Evolutionary conservation across 345 rosid genomes (phyloP).

Genomic region (Rubroshorea leprosula): DNA sequence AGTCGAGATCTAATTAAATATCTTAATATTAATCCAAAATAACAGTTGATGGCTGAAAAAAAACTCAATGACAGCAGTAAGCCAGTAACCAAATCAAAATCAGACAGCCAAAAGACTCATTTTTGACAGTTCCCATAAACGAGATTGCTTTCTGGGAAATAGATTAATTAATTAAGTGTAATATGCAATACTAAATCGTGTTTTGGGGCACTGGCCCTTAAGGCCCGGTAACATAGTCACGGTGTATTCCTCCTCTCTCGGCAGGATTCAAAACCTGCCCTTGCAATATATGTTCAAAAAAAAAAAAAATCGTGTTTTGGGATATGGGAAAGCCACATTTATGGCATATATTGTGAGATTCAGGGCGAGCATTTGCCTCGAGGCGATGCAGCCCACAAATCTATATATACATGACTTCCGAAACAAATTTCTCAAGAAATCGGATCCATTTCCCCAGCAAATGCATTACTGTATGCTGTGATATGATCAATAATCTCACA

Average conservation of each 20-base stretch:
- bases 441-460: too few relatives aligned
- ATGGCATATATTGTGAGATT: background rate
- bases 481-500: too few relatives aligned
- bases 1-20: too few relatives aligned
- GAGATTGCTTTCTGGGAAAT: constrained; percentile 7
- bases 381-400: background rate
- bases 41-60: constrained; percentile 11
- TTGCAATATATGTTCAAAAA: too few relatives aligned
- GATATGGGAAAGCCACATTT: background rate
- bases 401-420: background rate
- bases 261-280: too few relatives aligned
- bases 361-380: background rate
- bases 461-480: too few relatives aligned
- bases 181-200: background rate
- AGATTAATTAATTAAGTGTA: background rate
- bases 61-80: constrained; percentile 3
- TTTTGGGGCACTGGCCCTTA: background rate
- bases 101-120: background rate
- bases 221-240: too few relatives aligned
- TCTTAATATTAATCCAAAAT: too few relatives aligned
- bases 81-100: constrained; percentile 3
- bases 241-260: too few relatives aligned
- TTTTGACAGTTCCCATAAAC: background rate
- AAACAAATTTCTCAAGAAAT: background rate
- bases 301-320: background rate